These are phyloP conservation scores for Ceratobasidium sp. DNA, from an alignment of 1,284 basidiomycete species.

Conservation along the genomic window DNA sequence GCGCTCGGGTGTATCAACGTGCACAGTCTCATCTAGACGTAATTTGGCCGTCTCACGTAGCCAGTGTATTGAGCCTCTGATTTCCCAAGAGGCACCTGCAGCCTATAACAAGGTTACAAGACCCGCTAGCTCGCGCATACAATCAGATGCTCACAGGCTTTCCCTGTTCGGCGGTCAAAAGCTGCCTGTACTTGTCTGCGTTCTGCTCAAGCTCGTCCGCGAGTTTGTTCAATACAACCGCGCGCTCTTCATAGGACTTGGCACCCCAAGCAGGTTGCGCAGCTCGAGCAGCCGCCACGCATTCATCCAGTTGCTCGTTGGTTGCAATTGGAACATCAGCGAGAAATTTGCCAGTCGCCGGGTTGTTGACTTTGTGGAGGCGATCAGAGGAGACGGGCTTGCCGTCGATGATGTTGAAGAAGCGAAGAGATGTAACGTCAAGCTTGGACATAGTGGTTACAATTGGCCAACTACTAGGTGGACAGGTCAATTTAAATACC, in stretches of 20 bases:
- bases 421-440: conserved; percentile 28
- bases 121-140: too few species aligned
- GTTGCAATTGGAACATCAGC: conserved; percentile 7
- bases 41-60: conserved; percentile 22
- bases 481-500: too few species aligned
- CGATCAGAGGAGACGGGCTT: neutral
- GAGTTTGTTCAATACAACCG: conserved; percentile 6
- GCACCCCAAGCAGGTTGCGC: neutral
- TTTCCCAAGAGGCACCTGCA: conserved; percentile 24
- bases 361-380: neutral
- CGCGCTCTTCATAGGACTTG: conserved; percentile 18
- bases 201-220: conserved; percentile 22
- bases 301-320: conserved; percentile 13
- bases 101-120: neutral
- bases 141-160: conserved; percentile 8
- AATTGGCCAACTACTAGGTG: too few species aligned
- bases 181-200: neutral
- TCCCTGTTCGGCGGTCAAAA: conserved; percentile 11
- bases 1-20: conserved; percentile 37
- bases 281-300: conserved; percentile 9
- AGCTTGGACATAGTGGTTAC: conserved; percentile 21
- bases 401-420: conserved; percentile 9
- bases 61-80: conserved; percentile 29
- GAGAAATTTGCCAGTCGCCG: neutral
- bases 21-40: conserved; percentile 25